These are phyloP conservation scores for Trichoderma virens DNA, from an alignment of 495 filamentous ascomycete genomes.

Conservation along the genomic window DNA sequence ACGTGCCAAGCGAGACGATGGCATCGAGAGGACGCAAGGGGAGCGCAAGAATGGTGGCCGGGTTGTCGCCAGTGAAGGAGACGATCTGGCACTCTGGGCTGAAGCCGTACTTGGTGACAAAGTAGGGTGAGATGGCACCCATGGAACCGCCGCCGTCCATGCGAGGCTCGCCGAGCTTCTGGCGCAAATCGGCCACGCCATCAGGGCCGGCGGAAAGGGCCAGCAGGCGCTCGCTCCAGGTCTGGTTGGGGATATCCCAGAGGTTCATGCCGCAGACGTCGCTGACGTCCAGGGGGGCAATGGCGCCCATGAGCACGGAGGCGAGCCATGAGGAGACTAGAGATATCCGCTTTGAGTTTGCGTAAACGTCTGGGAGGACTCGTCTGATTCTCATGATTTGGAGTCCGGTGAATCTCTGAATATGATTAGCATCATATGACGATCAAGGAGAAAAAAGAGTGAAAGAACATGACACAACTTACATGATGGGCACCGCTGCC, in stretches of 20 bases:
- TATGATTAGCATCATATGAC: conserved; percentile 12
- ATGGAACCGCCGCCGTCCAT: conserved; percentile 73
- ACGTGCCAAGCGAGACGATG: conserved; percentile 90
- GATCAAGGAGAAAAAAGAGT: not conserved
- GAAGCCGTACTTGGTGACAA: conserved; percentile 71
- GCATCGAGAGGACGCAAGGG: conserved; percentile 81
- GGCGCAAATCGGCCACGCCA: conserved; percentile 55
- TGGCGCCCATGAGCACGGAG: conserved; percentile 75
- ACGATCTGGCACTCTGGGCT: conserved; percentile 62
- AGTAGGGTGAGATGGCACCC: conserved; percentile 68
- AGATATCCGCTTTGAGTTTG: conserved; percentile 73
- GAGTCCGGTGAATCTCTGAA: conserved; percentile 90
- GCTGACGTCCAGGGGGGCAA: conserved; percentile 87
- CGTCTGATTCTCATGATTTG: conserved; percentile 84
- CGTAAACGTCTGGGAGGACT: conserved; percentile 73
- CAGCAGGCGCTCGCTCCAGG: conserved; percentile 67
- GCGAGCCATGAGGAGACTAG: conserved; percentile 93
- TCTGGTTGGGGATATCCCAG: conserved; percentile 73
- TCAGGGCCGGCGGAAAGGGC: conserved; percentile 65
- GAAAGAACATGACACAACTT: conserved; percentile 21
- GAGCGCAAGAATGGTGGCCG: conserved; percentile 84
- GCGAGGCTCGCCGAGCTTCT: conserved; percentile 73
- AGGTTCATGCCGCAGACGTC: conserved; percentile 97
- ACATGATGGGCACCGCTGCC: conserved; percentile 94
- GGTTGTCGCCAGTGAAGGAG: conserved; percentile 93